Percentiles rank a stretch among this genome's conserved stretches.
Conservation (phyloP, 2,329 filamentous ascomycete species). For the Colletotrichum aenigma region DNA sequence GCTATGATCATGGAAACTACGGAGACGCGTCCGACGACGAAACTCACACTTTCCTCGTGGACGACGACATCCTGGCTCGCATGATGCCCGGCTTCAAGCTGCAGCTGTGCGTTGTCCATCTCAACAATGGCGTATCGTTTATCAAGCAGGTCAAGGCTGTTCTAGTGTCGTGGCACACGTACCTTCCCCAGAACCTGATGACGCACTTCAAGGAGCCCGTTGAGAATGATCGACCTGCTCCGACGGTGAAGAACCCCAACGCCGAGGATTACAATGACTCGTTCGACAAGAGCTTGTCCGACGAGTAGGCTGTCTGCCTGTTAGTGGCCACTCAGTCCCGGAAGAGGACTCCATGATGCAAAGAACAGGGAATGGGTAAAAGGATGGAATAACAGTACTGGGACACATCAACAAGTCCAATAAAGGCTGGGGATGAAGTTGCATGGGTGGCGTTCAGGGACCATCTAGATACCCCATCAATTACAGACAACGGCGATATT, state of each 20-base stretch:
- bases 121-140: conserved; percentile 68
- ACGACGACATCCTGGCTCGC: conserved; percentile 56
- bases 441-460: not conserved
- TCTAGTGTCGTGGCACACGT: conserved; percentile 67
- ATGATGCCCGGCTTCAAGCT: conserved; percentile 71
- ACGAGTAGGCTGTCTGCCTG: not conserved
- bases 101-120: conserved; percentile 55
- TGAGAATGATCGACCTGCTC: conserved; percentile 46
- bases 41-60: conserved; percentile 65
- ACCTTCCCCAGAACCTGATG: conserved; percentile 74
- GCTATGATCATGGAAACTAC: conserved; percentile 41
- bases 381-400: not conserved
- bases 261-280: not conserved
- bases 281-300: not conserved
- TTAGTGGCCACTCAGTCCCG: too few relatives aligned
- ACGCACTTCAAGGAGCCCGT: conserved; percentile 64
- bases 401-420: too few relatives aligned
- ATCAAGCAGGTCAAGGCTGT: conserved; percentile 62
- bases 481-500: not conserved
- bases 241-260: conserved; percentile 43
- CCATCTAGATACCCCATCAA: not conserved
- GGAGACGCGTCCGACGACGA: not conserved
- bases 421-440: too few relatives aligned
- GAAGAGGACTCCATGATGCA: not conserved
- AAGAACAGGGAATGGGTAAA: not conserved